A percentile compares a stretch with the other conserved stretches of the same genome.
Evolutionary conservation across 306 rosid species (phyloP).

Genomic region (Castanea crenata): DNA sequence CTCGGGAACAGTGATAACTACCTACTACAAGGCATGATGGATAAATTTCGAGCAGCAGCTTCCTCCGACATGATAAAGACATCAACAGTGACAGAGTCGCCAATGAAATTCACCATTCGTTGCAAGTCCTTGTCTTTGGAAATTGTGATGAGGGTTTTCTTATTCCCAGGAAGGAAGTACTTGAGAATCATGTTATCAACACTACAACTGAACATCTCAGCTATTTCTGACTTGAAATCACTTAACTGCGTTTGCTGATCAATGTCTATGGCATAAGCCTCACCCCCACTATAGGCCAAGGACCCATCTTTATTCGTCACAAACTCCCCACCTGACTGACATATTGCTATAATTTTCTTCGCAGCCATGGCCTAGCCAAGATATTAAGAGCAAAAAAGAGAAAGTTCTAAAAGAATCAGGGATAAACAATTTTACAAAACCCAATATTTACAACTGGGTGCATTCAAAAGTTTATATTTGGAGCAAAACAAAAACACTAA

Average conservation of each 20-base stretch:
- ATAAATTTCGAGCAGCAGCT: constrained; percentile 56
- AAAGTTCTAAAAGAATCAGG: not conserved
- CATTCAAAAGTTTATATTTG: not conserved
- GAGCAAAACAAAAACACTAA: not conserved
- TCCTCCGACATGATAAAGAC: constrained; percentile 72
- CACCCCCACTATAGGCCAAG: constrained; percentile 77
- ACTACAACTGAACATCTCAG: constrained; percentile 68
- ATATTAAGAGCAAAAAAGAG: not conserved
- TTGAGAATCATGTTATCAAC: constrained; percentile 60
- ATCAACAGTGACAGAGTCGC: constrained; percentile 68
- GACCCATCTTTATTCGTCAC: constrained; percentile 74
- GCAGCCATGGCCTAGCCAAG: constrained; percentile 55
- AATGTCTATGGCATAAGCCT: constrained; percentile 85
- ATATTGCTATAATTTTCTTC: constrained; percentile 84
- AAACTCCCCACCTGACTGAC: constrained; percentile 91
- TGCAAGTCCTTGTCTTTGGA: constrained; percentile 95
- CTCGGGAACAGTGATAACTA: constrained; percentile 28
- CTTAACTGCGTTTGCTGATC: constrained; percentile 58
- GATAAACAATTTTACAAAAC: not conserved
- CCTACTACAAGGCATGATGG: constrained; percentile 92
- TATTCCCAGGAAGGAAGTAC: constrained; percentile 92
- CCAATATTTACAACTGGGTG: not conserved
- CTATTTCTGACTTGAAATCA: constrained; percentile 80
- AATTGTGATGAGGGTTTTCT: constrained; percentile 81
- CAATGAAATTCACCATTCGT: constrained; percentile 81